These are phyloP conservation scores for Russula olivacea DNA, from an alignment of 768 basidiomycete species.

Conservation along the genomic window DNA sequence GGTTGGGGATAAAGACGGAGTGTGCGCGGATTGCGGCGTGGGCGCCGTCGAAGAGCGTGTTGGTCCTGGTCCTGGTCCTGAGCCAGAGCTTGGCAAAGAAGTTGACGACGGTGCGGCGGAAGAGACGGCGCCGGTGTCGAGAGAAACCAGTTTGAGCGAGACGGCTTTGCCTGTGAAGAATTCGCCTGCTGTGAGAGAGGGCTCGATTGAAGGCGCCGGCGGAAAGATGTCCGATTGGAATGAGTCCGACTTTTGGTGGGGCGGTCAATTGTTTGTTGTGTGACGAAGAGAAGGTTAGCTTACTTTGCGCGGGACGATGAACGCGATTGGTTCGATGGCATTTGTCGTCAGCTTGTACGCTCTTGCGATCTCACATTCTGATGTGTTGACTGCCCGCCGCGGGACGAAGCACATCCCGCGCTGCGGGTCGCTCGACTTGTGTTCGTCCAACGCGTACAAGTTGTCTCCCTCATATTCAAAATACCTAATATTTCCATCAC, in stretches of 20 bases:
- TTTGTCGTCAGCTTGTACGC: slow-evolving; percentile 80
- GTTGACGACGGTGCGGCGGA: slow-evolving; percentile 25
- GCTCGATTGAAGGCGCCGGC: slow-evolving; percentile 76
- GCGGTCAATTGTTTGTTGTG: neutral
- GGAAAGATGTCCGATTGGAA: slow-evolving; percentile 99
- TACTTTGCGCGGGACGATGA: slow-evolving; percentile 92
- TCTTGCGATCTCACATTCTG: slow-evolving; percentile 91
- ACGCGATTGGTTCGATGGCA: slow-evolving; percentile 84
- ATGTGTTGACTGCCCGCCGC: slow-evolving; percentile 79
- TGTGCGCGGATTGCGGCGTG: slow-evolving; percentile 31
- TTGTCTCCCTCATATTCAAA: slow-evolving; percentile 91
- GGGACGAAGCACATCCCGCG: slow-evolving; percentile 97
- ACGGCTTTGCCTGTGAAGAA: slow-evolving; percentile 84
- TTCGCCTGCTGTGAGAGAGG: slow-evolving; percentile 74
- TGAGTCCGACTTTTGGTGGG: slow-evolving; percentile 62
- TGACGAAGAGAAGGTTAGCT: slow-evolving; percentile 22
- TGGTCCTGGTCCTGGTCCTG: slow-evolving; percentile 24
- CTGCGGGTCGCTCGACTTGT: slow-evolving; percentile 88
- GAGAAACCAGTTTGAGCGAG: slow-evolving; percentile 69
- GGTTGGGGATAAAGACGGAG: slow-evolving; percentile 27
- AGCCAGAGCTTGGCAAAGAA: neutral
- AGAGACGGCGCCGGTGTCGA: slow-evolving; percentile 59
- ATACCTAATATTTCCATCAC: slow-evolving; percentile 94
- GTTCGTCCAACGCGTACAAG: slow-evolving; percentile 69
- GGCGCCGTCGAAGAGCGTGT: slow-evolving; percentile 29